phyloP scores from a whole-genome alignment of 164 flowering plant species.

The Cinnamomum micranthum region DNA sequence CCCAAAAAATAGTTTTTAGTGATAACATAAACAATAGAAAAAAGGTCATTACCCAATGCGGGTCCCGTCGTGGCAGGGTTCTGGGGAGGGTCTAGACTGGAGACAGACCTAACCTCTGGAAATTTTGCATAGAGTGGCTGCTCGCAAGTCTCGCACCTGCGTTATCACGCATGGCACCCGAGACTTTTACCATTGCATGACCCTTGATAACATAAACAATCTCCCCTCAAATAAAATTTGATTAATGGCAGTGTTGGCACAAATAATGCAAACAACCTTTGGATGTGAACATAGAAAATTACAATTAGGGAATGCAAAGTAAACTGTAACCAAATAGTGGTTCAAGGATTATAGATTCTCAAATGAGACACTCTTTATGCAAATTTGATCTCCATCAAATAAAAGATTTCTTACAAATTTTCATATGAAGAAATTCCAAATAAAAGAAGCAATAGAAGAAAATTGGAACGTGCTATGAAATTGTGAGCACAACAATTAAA shows the following conservation, averaged over 20 bases:
- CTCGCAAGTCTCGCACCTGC: too few relatives aligned
- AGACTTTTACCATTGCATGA: too few relatives aligned
- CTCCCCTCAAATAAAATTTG: background rate
- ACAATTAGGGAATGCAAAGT: background rate
- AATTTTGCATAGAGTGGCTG: too few relatives aligned
- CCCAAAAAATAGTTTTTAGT: background rate
- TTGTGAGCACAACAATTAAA: background rate
- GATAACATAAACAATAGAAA: slow-evolving; percentile 7
- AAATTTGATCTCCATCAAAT: background rate
- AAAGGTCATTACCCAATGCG: too few relatives aligned
- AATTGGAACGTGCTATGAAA: background rate
- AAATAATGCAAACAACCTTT: background rate
- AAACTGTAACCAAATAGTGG: background rate
- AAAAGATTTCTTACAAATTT: background rate
- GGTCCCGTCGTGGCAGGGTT: too few relatives aligned
- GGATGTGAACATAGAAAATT: background rate
- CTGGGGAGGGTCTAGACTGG: too few relatives aligned
- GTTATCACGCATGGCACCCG: too few relatives aligned
- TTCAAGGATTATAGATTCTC: background rate
- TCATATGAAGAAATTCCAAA: background rate
- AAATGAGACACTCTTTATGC: background rate
- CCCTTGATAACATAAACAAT: slow-evolving; percentile 5
- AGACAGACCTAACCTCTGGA: too few relatives aligned
- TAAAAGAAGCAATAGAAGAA: background rate
- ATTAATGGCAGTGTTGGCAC: background rate